These are phyloP conservation scores for Malassezia arunalokei DNA, from an alignment of 1,284 basidiomycete genomes.

Conservation along the genomic window DNA sequence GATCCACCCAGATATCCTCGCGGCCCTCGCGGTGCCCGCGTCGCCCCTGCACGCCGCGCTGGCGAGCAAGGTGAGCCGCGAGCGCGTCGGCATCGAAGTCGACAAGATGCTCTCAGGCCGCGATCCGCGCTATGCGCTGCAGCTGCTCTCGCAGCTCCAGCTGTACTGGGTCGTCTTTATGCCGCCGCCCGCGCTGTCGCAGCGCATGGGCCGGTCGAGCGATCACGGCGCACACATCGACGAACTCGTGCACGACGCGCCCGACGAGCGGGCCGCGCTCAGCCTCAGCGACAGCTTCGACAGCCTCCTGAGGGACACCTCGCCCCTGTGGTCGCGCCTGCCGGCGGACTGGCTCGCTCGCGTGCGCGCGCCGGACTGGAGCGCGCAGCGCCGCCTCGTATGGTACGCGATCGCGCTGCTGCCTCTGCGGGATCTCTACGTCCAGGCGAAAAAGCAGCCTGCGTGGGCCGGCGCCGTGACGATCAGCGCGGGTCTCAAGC, in stretches of 20 bases:
- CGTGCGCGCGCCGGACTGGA: slow-evolving; percentile 6
- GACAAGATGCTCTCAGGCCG: slow-evolving; percentile 46
- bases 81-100: slow-evolving; percentile 45
- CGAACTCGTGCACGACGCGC: background rate
- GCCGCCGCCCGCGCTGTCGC: slow-evolving; percentile 16
- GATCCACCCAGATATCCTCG: slow-evolving; percentile 59
- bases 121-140: slow-evolving; percentile 28
- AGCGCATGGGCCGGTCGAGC: background rate
- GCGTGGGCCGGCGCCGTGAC: slow-evolving; percentile 31
- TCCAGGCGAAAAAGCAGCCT: slow-evolving; percentile 31
- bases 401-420: slow-evolving; percentile 27
- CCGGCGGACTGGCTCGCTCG: slow-evolving; percentile 15
- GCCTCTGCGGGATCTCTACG: slow-evolving; percentile 19
- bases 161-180: slow-evolving; percentile 34
- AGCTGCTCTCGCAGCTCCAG: slow-evolving; percentile 27
- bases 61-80: slow-evolving; percentile 37
- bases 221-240: background rate
- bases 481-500: slow-evolving; percentile 34
- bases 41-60: slow-evolving; percentile 50
- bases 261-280: slow-evolving; percentile 11
- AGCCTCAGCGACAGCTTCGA: slow-evolving; percentile 3
- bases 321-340: slow-evolving; percentile 18
- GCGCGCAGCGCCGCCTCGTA: slow-evolving; percentile 20
- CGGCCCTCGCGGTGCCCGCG: slow-evolving; percentile 19
- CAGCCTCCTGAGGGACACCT: slow-evolving; percentile 10